Evolutionary conservation across 768 basidiomycete genomes (phyloP).

Genomic region (Mycena pura): DNA sequence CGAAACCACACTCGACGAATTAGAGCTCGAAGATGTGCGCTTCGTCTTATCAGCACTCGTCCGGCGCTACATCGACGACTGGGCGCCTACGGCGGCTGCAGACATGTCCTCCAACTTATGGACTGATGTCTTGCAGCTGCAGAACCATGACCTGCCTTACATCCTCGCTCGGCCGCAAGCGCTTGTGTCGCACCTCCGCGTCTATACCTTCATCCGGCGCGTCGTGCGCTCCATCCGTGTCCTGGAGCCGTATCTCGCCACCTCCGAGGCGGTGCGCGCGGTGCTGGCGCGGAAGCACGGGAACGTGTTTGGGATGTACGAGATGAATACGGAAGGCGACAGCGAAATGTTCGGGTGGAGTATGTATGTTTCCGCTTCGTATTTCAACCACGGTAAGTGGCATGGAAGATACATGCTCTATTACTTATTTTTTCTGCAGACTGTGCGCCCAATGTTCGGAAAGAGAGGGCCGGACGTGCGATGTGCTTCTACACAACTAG

Average conservation of each 20-base stretch:
- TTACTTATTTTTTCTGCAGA: slow-evolving; percentile 35
- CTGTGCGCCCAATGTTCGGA: slow-evolving; percentile 50
- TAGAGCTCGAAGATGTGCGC: slow-evolving; percentile 65
- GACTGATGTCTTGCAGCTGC: slow-evolving; percentile 59
- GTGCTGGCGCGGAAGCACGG: slow-evolving; percentile 66
- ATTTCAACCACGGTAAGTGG: slow-evolving; percentile 70
- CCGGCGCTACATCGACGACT: slow-evolving; percentile 47
- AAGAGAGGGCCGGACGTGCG: slow-evolving; percentile 43
- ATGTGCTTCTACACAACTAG: slow-evolving; percentile 48
- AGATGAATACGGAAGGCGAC: slow-evolving; percentile 51
- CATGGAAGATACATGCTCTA: no score
- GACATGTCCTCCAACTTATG: slow-evolving; percentile 49
- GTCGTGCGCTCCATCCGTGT: slow-evolving; percentile 32
- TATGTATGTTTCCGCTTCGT: slow-evolving; percentile 64
- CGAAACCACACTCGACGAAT: slow-evolving; percentile 52
- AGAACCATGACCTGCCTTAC: slow-evolving; percentile 61
- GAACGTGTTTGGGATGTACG: slow-evolving; percentile 76
- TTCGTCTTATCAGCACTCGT: slow-evolving; percentile 61
- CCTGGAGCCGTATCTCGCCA: slow-evolving; percentile 44
- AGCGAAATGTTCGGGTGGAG: slow-evolving; percentile 73
- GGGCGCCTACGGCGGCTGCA: slow-evolving; percentile 24
- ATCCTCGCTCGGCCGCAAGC: slow-evolving; percentile 54
- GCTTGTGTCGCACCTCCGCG: slow-evolving; percentile 57
- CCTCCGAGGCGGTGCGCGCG: slow-evolving; percentile 54
- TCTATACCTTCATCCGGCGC: slow-evolving; percentile 60